Evolutionary conservation across 768 basidiomycete genomes (phyloP).

Genomic region (Amanita inopinata): DNA sequence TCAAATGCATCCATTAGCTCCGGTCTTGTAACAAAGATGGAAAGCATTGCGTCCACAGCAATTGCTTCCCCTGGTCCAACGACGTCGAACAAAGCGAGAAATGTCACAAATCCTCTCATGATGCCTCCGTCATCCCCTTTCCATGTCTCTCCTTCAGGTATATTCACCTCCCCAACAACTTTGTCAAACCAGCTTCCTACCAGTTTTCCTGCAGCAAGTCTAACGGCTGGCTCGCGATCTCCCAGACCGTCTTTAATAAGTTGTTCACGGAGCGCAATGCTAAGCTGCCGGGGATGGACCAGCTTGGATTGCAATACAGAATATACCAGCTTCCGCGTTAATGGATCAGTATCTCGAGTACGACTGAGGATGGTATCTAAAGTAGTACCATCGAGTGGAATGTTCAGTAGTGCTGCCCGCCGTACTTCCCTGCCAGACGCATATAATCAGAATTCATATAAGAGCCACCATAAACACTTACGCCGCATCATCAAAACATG

Average conservation of each 20-base stretch:
- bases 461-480: slow-evolving; percentile 19
- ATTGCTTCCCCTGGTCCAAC: slow-evolving; percentile 60
- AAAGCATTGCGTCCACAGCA: slow-evolving; percentile 74
- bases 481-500: slow-evolving; percentile 68
- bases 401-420: slow-evolving; percentile 71
- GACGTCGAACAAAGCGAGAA: slow-evolving; percentile 45
- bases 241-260: slow-evolving; percentile 84
- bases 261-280: slow-evolving; percentile 73
- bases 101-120: slow-evolving; percentile 35
- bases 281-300: slow-evolving; percentile 62
- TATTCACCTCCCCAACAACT: slow-evolving; percentile 30
- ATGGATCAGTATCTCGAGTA: slow-evolving; percentile 76
- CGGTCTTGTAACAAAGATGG: slow-evolving; percentile 63
- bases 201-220: slow-evolving; percentile 73
- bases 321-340: slow-evolving; percentile 75
- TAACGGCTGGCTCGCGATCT: slow-evolving; percentile 77
- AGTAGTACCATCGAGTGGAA: slow-evolving; percentile 53
- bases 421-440: slow-evolving; percentile 66
- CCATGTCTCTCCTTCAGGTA: slow-evolving; percentile 22
- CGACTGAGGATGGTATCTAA: slow-evolving; percentile 64
- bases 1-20: slow-evolving; percentile 63
- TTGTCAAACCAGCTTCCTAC: slow-evolving; percentile 76
- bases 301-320: slow-evolving; percentile 46
- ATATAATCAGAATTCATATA: neutral
- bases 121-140: slow-evolving; percentile 36